Evolutionary conservation across 768 basidiomycete species (phyloP), one percentile per base, ranked within the genome.

Genomic region (Termitomyces sp.): DNA sequence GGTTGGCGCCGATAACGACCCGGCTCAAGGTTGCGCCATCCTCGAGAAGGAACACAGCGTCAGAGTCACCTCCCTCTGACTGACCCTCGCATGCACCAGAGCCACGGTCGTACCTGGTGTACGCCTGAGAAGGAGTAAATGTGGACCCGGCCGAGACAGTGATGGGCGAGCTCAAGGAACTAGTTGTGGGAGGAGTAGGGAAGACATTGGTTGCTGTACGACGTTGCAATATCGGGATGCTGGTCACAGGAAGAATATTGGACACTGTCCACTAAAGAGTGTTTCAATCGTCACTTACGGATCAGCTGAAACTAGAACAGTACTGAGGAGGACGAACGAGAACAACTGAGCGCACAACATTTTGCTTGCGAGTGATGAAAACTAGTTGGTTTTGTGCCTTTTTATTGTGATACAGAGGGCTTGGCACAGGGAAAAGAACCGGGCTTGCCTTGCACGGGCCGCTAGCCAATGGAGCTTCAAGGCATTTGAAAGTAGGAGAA

Each of bases 1-100:
- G 76, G 65, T 76, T 74, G 24, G 72, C 66, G 4, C 76, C 76
- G 54, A 78, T 77, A 22, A 71, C 68, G 33, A 78, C 76, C 37
- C 70, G 70, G 55, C 72, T 77, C 41, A 76, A 62, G 3, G 74
- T 77, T 9, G 74, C 76, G 34, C 76, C 76, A 36, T 75, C 71
- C 48, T 75, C 65, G 16, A 78, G 68, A 18, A 77, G 58, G 67
- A 78, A 78, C 31, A 77, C 75, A 15, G 75, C 74, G 46, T 72
- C 76, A 3, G 73, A 57, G 53, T 77, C 73, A 24, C 76, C 76
- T 37, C 73, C 75, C 60, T 78, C 76, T 3, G 59, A 49, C 52
- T 77, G 75, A 4, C 67, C 73, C 0, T 64, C 63, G 60, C 76
- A 78, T 44, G 72, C 71, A 27, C 76, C 76, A 55, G 74, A 70